A percentile compares a stretch with the other conserved stretches of the same genome.
Conservation (phyloP, 495 filamentous ascomycete genomes). For the Penicillium dipodomyicola region DNA sequence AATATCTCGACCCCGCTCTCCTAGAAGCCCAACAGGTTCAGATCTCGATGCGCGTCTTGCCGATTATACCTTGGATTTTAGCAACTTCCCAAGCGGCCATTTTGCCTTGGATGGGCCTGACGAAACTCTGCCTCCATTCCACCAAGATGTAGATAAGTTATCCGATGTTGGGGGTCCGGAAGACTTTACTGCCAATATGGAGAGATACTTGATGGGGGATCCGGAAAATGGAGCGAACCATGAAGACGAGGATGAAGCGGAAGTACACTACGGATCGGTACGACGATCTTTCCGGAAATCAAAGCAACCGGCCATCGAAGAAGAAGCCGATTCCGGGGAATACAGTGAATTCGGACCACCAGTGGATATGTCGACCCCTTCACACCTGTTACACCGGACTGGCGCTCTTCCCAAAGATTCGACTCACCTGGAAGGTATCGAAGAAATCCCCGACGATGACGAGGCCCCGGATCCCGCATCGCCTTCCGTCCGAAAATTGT, state of each 20-base stretch:
- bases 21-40: slow-evolving; percentile 27
- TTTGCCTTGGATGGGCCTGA: slow-evolving; percentile 30
- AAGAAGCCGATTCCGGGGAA: slow-evolving; percentile 38
- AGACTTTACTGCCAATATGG: slow-evolving; percentile 52
- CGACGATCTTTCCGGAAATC: slow-evolving; percentile 18
- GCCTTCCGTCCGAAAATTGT: slow-evolving; percentile 33
- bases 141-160: slow-evolving; percentile 28
- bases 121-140: slow-evolving; percentile 26
- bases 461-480: slow-evolving; percentile 22
- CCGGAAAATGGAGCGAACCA: slow-evolving; percentile 14
- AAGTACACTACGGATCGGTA: slow-evolving; percentile 18
- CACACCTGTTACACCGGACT: slow-evolving; percentile 39
- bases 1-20: slow-evolving; percentile 24
- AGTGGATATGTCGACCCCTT: slow-evolving; percentile 49
- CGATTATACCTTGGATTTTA: slow-evolving; percentile 49
- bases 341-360: slow-evolving; percentile 49
- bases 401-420: slow-evolving; percentile 32
- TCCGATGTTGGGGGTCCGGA: slow-evolving; percentile 53
- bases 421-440: slow-evolving; percentile 44
- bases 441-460: slow-evolving; percentile 39
- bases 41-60: slow-evolving; percentile 46
- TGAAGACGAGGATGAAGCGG: slow-evolving; percentile 18
- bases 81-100: slow-evolving; percentile 42
- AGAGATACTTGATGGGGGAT: slow-evolving; percentile 48
- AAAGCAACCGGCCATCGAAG: slow-evolving; percentile 35